phyloP scores from a whole-genome alignment of 208 protist genomes.

The Kentomonas sorsogonicus region DNA sequence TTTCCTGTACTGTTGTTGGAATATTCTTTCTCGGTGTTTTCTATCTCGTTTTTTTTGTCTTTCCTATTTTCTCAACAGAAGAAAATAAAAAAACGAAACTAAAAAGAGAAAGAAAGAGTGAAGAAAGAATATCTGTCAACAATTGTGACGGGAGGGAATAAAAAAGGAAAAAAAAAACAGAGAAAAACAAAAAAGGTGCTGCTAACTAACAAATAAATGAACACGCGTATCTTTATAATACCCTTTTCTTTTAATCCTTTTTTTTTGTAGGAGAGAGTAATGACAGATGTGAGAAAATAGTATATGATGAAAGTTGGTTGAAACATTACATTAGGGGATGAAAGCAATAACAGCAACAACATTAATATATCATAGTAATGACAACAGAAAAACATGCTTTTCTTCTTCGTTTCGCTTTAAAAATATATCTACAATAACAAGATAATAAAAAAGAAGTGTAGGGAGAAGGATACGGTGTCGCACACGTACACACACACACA shows the following conservation, averaged over 20 bases:
- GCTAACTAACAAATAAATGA: neutral
- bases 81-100: conserved; percentile 3
- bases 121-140: conserved; percentile 9
- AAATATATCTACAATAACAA: conserved; percentile 2
- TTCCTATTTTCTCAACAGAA: conserved; percentile 1
- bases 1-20: neutral
- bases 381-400: neutral
- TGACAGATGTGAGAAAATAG: too few relatives aligned
- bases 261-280: too few relatives aligned
- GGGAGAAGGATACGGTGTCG: too few relatives aligned
- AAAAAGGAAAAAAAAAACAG: conserved; percentile 11
- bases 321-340: too few relatives aligned
- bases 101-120: conserved; percentile 15
- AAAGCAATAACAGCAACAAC: neutral
- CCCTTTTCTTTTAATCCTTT: conserved; percentile 13
- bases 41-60: neutral
- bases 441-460: too few relatives aligned
- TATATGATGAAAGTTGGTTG: too few relatives aligned
- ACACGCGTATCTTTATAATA: neutral
- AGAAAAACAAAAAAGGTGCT: conserved; percentile 8
- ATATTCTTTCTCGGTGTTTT: conserved; percentile 5
- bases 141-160: neutral
- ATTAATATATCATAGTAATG: conserved; percentile 1
- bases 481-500: too few relatives aligned
- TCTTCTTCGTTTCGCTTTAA: neutral